Conservation (phyloP, 1,139 yeast species). For the Kodamaea suecica region DNA sequence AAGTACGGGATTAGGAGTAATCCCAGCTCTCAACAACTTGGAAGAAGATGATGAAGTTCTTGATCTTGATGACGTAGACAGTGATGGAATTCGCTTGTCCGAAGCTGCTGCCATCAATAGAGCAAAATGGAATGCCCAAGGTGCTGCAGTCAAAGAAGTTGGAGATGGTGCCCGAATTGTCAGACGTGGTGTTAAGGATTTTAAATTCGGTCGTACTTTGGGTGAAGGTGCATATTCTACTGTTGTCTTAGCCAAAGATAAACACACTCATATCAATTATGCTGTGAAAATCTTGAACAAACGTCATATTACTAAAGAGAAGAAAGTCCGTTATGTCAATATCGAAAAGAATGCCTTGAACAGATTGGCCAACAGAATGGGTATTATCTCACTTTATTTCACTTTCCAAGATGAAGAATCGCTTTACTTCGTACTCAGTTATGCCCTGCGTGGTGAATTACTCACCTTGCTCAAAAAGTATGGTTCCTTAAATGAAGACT, state of each 20-base stretch:
- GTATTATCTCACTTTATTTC: slow-evolving; percentile 82
- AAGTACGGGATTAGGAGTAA: neutral
- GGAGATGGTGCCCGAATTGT: slow-evolving; percentile 23
- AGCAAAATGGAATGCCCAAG: slow-evolving; percentile 34
- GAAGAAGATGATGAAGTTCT: slow-evolving; percentile 6
- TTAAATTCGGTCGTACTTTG: slow-evolving; percentile 77
- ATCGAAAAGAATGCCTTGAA: slow-evolving; percentile 93
- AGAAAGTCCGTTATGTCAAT: slow-evolving; percentile 92
- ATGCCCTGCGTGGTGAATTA: slow-evolving; percentile 90
- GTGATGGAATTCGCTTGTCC: slow-evolving; percentile 10
- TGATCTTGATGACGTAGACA: slow-evolving; percentile 8
- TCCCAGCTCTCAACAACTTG: slow-evolving; percentile 5
- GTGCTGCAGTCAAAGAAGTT: slow-evolving; percentile 37
- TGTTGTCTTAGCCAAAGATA: slow-evolving; percentile 82
- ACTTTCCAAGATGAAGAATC: slow-evolving; percentile 92
- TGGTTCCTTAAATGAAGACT: slow-evolving; percentile 74
- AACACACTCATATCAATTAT: slow-evolving; percentile 66
- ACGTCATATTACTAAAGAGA: slow-evolving; percentile 90
- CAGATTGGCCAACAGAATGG: slow-evolving; percentile 65
- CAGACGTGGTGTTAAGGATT: slow-evolving; percentile 75
- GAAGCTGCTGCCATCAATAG: slow-evolving; percentile 10
- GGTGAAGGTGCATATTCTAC: slow-evolving; percentile 98
- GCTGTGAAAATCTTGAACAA: slow-evolving; percentile 93
- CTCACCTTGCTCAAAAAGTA: slow-evolving; percentile 72
- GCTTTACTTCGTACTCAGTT: slow-evolving; percentile 87